Percentiles rank a stretch among this genome's conserved stretches.
phyloP scores from a whole-genome alignment of 768 basidiomycete genomes.

The Leccinum subgranulosum region DNA sequence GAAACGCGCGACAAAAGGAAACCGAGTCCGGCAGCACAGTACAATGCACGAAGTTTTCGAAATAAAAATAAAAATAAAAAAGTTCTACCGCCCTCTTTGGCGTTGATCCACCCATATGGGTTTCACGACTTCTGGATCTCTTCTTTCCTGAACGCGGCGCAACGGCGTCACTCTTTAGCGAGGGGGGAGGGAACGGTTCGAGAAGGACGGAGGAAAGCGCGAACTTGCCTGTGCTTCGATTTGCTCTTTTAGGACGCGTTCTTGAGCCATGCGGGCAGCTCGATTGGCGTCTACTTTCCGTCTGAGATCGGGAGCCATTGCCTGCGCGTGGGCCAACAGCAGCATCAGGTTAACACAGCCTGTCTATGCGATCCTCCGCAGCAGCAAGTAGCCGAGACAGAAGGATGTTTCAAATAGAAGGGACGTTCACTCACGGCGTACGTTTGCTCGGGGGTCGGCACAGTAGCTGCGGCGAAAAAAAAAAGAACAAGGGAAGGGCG shows the following conservation, averaged over 20 bases:
- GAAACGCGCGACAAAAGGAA: not conserved
- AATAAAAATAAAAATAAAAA: not conserved
- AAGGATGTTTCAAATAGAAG: not conserved
- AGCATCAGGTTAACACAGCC: not conserved
- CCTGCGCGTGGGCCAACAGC: constrained; percentile 31
- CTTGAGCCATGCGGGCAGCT: constrained; percentile 49
- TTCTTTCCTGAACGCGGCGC: constrained; percentile 18
- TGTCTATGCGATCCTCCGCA: not conserved
- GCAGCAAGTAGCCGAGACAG: not conserved
- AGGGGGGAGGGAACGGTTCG: not conserved
- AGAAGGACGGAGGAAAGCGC: constrained; percentile 16
- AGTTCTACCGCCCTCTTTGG: constrained; percentile 14
- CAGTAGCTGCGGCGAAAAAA: constrained; percentile 26
- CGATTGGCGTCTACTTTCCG: constrained; percentile 61
- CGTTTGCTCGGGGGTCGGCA: constrained; percentile 36
- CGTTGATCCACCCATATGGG: constrained; percentile 33
- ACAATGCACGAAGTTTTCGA: not conserved
- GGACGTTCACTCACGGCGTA: constrained; percentile 28
- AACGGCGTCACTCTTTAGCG: constrained; percentile 2
- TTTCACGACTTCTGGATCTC: constrained; percentile 28
- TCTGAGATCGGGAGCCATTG: constrained; percentile 62
- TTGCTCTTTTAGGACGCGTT: constrained; percentile 51
- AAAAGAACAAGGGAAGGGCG: not conserved
- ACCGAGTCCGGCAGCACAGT: not conserved
- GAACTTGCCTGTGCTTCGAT: constrained; percentile 49